These are phyloP conservation scores for Termitomyces sp. DNA, from an alignment of 768 basidiomycete species.

Conservation along the genomic window DNA sequence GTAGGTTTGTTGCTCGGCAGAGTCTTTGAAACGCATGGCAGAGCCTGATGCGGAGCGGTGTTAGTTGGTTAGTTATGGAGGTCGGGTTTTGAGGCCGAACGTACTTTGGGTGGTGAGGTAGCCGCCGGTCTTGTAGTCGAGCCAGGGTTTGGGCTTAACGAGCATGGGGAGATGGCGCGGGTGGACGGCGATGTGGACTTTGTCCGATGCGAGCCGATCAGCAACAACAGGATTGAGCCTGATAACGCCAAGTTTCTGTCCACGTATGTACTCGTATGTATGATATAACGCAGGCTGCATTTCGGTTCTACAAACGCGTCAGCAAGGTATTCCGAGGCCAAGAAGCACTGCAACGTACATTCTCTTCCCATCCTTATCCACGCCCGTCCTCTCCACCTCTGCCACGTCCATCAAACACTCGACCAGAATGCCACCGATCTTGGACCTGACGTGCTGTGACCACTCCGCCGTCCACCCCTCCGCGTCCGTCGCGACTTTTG, in stretches of 20 bases:
- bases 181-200: conserved; percentile 65
- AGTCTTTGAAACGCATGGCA: conserved; percentile 93
- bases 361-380: conserved; percentile 50
- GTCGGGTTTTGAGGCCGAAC: conserved; percentile 12
- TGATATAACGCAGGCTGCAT: conserved; percentile 88
- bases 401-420: conserved; percentile 84
- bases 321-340: not conserved
- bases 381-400: conserved; percentile 56
- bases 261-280: conserved; percentile 89
- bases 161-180: conserved; percentile 97
- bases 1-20: conserved; percentile 75
- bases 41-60: conserved; percentile 29
- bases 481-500: conserved; percentile 56
- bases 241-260: conserved; percentile 89
- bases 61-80: too few relatives aligned
- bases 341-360: conserved; percentile 40
- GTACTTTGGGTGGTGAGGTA: conserved; percentile 76
- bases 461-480: conserved; percentile 78
- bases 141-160: conserved; percentile 85
- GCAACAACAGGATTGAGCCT: conserved; percentile 78
- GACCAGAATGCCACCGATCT: conserved; percentile 78
- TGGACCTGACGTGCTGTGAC: conserved; percentile 72
- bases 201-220: conserved; percentile 72
- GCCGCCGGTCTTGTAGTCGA: conserved; percentile 68
- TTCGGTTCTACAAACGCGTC: conserved; percentile 46